Percentiles rank a stretch among this genome's conserved stretches.
phyloP scores from a whole-genome alignment of 2,329 filamentous ascomycete genomes.

The Tolypocladium amazonense region DNA sequence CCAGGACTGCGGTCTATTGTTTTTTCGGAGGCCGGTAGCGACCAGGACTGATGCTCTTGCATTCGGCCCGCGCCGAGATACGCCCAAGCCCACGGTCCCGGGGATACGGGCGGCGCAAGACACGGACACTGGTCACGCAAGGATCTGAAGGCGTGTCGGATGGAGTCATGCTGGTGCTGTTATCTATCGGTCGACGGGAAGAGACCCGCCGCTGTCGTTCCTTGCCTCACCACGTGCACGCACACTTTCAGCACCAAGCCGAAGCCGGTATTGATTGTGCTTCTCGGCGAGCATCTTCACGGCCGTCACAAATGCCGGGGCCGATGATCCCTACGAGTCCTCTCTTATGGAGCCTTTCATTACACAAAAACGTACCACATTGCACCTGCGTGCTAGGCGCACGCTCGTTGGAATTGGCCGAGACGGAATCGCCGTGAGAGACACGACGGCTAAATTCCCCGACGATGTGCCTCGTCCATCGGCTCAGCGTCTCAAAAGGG shows the following conservation, averaged over 20 bases:
- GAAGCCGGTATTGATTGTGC: not conserved
- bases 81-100: not conserved
- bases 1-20: not conserved
- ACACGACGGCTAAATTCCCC: not conserved
- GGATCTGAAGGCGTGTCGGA: not conserved
- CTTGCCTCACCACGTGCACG: not conserved
- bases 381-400: not conserved
- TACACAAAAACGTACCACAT: not conserved
- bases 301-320: not conserved
- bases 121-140: not conserved
- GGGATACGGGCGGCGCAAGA: not conserved
- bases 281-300: not conserved
- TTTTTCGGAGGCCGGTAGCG: not conserved
- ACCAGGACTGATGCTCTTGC: not conserved
- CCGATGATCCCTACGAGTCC: not conserved
- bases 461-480: not conserved
- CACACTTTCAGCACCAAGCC: not conserved
- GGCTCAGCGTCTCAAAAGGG: not conserved
- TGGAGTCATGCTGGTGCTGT: not conserved
- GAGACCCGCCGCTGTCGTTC: not conserved
- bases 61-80: not conserved
- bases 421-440: not conserved
- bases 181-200: not conserved
- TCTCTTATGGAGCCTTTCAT: not conserved
- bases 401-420: not conserved